phyloP scores from a whole-genome alignment of 2,329 filamentous ascomycete species.

The Escovopsis sp. region DNA sequence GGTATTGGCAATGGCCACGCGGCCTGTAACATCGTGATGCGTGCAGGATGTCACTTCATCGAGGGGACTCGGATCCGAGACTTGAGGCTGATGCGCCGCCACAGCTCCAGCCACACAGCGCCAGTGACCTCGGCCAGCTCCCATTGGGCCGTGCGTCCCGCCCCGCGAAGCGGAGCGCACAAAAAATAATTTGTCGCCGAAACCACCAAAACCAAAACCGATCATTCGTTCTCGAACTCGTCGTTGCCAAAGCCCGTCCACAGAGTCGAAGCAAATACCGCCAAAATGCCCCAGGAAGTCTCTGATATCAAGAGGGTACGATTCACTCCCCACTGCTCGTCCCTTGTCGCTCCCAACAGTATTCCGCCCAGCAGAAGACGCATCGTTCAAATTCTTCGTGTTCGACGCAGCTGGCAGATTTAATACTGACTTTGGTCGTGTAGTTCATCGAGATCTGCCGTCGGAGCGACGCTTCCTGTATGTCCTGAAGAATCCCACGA shows the following conservation, averaged over 20 bases:
- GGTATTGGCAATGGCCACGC: no score
- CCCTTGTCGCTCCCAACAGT: no score
- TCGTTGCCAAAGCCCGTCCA: conserved; percentile 8
- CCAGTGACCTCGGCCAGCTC: background rate
- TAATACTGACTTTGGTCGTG: conserved; percentile 7
- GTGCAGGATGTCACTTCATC: no score
- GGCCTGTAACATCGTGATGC: no score
- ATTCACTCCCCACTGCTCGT: no score
- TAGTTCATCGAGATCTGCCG: conserved; percentile 99
- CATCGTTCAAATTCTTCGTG: no score
- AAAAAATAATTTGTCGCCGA: conserved; percentile 13
- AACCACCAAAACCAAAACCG: conserved; percentile 9
- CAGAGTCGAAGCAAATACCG: conserved; percentile 26
- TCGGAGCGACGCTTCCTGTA: conserved; percentile 98
- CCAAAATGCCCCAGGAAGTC: conserved; percentile 96
- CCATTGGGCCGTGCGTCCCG: conserved; percentile 9
- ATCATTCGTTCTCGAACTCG: conserved; percentile 3
- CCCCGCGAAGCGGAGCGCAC: conserved; percentile 14
- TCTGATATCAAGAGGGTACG: conserved; percentile 83
- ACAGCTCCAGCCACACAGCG: conserved; percentile 2
- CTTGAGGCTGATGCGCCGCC: conserved; percentile 5
- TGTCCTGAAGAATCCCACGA: conserved; percentile 28
- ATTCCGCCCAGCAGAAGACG: no score
- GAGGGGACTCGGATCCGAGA: no score
- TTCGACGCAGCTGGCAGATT: conserved; percentile 14